phyloP scores from a whole-genome alignment of 2,329 filamentous ascomycete genomes.

The Aureobasidium mangrovei region DNA sequence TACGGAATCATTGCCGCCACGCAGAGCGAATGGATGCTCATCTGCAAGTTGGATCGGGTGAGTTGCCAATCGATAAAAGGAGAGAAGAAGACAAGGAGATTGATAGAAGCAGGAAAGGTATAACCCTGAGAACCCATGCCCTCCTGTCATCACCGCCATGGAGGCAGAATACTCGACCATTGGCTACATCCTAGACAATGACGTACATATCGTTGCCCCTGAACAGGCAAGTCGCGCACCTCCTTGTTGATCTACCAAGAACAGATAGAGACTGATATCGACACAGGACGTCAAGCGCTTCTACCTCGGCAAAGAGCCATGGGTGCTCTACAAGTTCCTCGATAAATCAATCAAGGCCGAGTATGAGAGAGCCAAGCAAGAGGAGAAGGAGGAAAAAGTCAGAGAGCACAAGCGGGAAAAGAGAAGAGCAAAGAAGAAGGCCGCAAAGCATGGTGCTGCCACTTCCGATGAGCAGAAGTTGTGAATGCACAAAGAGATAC shows the following conservation, averaged over 20 bases:
- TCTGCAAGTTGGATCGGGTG: not conserved
- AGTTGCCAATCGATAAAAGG: not conserved
- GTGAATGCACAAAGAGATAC: not conserved
- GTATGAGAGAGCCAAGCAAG: no score
- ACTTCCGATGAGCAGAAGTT: not conserved
- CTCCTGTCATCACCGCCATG: not conserved
- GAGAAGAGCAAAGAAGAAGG: not conserved
- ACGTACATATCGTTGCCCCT: not conserved
- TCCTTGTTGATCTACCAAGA: not conserved
- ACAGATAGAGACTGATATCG: not conserved
- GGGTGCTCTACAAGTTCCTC: not conserved
- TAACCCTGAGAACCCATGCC: not conserved
- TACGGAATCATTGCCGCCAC: conserved; percentile 3
- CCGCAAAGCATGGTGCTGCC: not conserved
- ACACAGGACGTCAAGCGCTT: not conserved
- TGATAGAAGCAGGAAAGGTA: not conserved
- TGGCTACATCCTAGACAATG: conserved; percentile 6
- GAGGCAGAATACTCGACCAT: not conserved
- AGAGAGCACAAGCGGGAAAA: not conserved
- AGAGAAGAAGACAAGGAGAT: not conserved
- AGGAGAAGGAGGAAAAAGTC: not conserved
- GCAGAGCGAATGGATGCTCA: not conserved
- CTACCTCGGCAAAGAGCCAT: not conserved
- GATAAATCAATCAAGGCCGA: not conserved
- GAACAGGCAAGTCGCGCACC: not conserved